phyloP scores from a whole-genome alignment of 352 stramenopile species.

The Globisporangium barbulae region DNA sequence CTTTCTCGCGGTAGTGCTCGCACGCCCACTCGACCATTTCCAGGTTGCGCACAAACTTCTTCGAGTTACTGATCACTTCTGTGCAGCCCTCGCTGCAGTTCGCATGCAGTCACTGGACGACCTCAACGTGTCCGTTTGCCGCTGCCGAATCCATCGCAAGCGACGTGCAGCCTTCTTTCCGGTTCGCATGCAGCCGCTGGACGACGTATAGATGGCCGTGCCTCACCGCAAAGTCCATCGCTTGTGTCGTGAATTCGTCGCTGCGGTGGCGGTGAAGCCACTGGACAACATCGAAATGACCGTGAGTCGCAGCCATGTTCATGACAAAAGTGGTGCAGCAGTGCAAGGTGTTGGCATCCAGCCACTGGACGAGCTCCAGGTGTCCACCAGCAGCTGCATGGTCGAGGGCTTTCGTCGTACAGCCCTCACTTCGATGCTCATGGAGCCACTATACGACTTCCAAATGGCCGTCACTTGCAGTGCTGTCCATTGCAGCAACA shows the following conservation, averaged over 20 bases:
- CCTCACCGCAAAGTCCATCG: conserved; percentile 30
- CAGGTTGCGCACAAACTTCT: neutral
- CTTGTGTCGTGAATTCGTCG: neutral
- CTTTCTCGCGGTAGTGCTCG: neutral
- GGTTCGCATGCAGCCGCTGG: conserved; percentile 30
- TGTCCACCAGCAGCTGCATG: neutral
- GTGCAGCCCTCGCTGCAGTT: conserved; percentile 2
- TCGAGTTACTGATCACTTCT: neutral
- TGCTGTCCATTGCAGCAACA: neutral
- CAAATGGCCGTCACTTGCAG: neutral
- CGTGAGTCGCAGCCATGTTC: neutral
- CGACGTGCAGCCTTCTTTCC: neutral
- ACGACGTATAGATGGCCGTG: conserved; percentile 28
- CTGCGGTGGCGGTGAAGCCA: neutral
- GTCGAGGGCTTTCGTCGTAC: neutral
- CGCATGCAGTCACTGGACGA: neutral
- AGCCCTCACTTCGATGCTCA: conserved; percentile 6
- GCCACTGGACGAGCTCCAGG: neutral
- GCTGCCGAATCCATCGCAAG: neutral
- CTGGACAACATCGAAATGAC: neutral
- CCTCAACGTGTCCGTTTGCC: neutral
- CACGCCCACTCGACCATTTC: neutral
- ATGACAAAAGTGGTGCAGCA: neutral
- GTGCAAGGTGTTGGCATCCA: neutral
- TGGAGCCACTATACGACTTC: conserved; percentile 3